Conservation (phyloP, 345 rosid genomes). For the Odontarrhena argentea region DNA sequence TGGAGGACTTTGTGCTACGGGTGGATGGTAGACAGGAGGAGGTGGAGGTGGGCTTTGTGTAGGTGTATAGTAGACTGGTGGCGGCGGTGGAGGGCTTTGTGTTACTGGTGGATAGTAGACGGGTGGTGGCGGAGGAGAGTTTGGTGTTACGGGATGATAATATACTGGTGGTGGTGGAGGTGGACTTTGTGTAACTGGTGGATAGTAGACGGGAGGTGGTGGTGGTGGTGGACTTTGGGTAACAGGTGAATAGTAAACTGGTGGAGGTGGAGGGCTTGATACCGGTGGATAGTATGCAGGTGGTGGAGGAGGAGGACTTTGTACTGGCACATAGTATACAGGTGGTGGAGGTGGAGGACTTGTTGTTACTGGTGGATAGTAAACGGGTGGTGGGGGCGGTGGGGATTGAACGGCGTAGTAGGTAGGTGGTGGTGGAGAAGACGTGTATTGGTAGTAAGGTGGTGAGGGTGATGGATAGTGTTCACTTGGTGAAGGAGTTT, state of each 20-base stretch:
- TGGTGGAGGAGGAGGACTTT: constrained; percentile 38
- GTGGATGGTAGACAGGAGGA: constrained; percentile 23
- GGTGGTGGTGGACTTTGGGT: constrained; percentile 19
- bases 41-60: constrained; percentile 36
- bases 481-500: constrained; percentile 32
- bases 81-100: constrained; percentile 33
- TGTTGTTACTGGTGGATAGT: constrained; percentile 24
- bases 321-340: constrained; percentile 1
- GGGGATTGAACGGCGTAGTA: constrained; percentile 29
- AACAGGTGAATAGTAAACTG: constrained; percentile 20
- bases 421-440: constrained; percentile 40
- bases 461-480: constrained; percentile 38
- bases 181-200: constrained; percentile 20
- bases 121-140: constrained; percentile 39
- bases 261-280: constrained; percentile 20
- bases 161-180: constrained; percentile 33
- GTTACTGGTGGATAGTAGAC: constrained; percentile 20
- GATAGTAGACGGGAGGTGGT: constrained; percentile 23
- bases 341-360: constrained; percentile 27
- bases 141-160: background rate
- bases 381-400: constrained; percentile 37
- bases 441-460: constrained; percentile 31
- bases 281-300: constrained; percentile 26
- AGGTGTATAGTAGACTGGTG: constrained; percentile 20
- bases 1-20: constrained; percentile 17